A percentile compares a stretch with the other conserved stretches of the same genome.
phyloP scores from a whole-genome alignment of 208 protist species.

The Leishmania guyanensis region DNA sequence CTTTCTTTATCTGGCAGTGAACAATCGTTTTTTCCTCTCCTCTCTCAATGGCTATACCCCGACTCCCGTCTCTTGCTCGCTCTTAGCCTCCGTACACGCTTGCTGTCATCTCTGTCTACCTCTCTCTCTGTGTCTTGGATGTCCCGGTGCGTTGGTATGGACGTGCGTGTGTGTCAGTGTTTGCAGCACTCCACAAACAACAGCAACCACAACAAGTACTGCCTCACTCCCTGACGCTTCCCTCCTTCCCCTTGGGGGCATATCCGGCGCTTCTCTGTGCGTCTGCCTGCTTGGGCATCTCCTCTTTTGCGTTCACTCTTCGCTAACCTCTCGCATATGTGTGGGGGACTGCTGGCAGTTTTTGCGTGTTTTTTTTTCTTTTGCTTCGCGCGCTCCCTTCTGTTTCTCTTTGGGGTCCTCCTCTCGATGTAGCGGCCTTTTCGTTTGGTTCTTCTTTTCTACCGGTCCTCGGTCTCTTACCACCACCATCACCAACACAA shows the following conservation, averaged over 20 bases:
- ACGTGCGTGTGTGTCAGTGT: background rate
- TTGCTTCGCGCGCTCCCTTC: too few species aligned
- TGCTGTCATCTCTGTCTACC: background rate
- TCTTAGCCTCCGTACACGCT: background rate
- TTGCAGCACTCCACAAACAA: background rate
- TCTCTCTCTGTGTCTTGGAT: background rate
- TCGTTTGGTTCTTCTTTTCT: background rate
- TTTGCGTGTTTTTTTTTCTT: too few species aligned
- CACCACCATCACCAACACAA: background rate
- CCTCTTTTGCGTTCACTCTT: too few species aligned
- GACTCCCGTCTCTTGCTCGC: background rate
- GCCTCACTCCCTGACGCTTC: conserved; percentile 1
- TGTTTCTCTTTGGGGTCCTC: background rate
- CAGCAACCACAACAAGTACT: too few species aligned
- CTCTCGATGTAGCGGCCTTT: too few species aligned
- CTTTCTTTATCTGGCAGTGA: conserved; percentile 2
- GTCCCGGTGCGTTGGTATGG: background rate
- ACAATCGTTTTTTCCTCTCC: background rate
- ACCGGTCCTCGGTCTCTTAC: too few species aligned
- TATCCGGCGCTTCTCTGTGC: too few species aligned
- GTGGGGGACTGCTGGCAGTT: too few species aligned
- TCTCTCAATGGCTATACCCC: background rate
- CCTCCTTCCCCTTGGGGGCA: too few species aligned
- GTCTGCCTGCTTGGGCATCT: too few species aligned
- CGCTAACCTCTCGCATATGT: too few species aligned